Conservation (phyloP, 2,329 filamentous ascomycete species). For the Trichoderma endophyticum region DNA sequence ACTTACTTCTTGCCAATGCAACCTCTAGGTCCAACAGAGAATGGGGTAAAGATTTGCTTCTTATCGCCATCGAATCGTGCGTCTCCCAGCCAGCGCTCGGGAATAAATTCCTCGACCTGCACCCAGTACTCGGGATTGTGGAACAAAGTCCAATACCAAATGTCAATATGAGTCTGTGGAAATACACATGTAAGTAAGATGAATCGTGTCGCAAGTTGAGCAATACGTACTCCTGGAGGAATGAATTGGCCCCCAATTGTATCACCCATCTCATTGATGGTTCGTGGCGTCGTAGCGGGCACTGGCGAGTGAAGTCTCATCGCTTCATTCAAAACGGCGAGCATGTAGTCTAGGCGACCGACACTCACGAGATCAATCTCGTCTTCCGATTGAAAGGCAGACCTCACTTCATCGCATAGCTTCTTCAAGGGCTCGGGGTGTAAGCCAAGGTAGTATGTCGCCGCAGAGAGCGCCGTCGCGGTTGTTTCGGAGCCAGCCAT, state of each 20-base stretch:
- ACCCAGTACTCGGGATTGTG: conserved; percentile 33
- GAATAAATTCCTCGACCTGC: conserved; percentile 33
- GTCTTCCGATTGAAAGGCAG: conserved; percentile 12
- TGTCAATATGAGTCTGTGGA: conserved; percentile 32
- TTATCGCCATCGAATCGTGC: conserved; percentile 25
- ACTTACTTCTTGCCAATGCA: conserved; percentile 34
- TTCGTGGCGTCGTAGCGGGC: conserved; percentile 36
- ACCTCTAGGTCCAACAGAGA: conserved; percentile 29
- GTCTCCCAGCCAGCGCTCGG: conserved; percentile 36
- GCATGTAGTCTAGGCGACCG: conserved; percentile 38
- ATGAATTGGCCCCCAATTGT: conserved; percentile 31
- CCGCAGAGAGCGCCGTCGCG: conserved; percentile 29
- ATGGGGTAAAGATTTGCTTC: conserved; percentile 28
- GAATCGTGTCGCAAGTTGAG: no score
- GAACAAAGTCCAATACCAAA: conserved; percentile 33
- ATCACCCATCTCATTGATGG: conserved; percentile 30
- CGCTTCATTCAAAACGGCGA: conserved; percentile 49
- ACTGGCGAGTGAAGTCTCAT: conserved; percentile 47
- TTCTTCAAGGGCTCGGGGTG: conserved; percentile 31
- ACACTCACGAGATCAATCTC: conserved; percentile 22
- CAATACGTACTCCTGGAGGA: conserved; percentile 30
- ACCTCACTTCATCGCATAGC: conserved; percentile 34
- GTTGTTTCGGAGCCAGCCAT: conserved; percentile 34
- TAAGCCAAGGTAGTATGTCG: conserved; percentile 28
- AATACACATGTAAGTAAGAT: neutral